Base-by-base conservation (phyloP, 805 yeast species). In the Ogataea ganodermae region DNA sequence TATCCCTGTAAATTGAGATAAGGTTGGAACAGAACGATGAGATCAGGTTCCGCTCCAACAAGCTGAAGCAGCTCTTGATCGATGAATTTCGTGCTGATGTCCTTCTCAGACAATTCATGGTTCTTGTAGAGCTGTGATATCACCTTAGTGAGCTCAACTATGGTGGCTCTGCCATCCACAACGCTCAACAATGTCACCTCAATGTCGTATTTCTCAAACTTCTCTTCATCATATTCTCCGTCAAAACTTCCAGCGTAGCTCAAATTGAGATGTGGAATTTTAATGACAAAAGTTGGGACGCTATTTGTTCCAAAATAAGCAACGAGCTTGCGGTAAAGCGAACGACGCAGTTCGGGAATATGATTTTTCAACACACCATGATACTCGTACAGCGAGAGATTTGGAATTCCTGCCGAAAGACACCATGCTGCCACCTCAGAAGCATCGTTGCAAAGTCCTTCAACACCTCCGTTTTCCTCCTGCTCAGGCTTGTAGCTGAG, bases 31-130 rank as follows among this genome's bases (percentile, higher is more conserved):
- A 87, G 70, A 24, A 94, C 73, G 40, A 94, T 72, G 53, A 94
- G 75, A 63, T 94, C 99, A 0, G 99, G 98, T 64, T 94, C 99
- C n/a, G 75, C 76, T 1, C 96, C 94, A 13, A 90, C 94, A 44
- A 89, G 72, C 57, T 82, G 88, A 31, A 73, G 73, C 51, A 86
- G 72, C 61, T 86, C 90, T 50, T 80, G 80, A 65, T 91, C 92
- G 31, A 94, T 79, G 49, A 86, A 74, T 35, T 81, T 83, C 52
- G 89, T 79, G 10, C 86, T 83, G 56, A 94, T 80, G 55, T 90
- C 95, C 21, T 75, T 68, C 5, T 82, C 67, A 14, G 75, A 66
- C 46, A 92, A 66, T 55, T 85, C 88, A 37, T 81, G 74, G 37
- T 75, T 72, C 12, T 73, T 69, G 8, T 89, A 84, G 50, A 89